Base-by-base conservation (phyloP, 257 asterid genomes). In the Lavandula angustifolia region DNA sequence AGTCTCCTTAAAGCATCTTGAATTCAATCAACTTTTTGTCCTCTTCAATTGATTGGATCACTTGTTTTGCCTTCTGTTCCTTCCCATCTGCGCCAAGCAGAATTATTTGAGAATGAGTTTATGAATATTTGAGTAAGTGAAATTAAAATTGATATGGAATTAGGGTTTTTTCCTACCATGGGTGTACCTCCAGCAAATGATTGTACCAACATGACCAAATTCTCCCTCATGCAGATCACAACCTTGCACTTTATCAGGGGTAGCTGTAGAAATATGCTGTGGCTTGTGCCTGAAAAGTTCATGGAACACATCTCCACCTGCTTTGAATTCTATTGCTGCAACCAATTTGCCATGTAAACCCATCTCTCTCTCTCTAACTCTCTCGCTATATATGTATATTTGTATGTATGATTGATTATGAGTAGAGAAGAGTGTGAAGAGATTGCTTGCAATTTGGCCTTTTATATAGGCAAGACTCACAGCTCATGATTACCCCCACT, bases 251-350 rank as follows among this genome's bases (percentile, higher is more conserved):
- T 4, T 58, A 1, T 9, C 3, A 38, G 64, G 64, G 49, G 6
- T 58, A 3, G 35, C 49, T 4, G 34, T 1, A 35, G 64, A 58
- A 38, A 58, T 7, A 37, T 58, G 9, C 1, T 58, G 32, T 38
- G 64, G 64, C 0, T 58, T 58, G 48, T 58, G 49, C 17, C 6
- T 58, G 35, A 58, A 58, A 1, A 58, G 64, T 10, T 58, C 64
- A 17, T 58, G 64, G 5, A 58, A 58, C 35, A 58, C 64, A 58
- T 58, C 64, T 38, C 64, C 64, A 22, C 64, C 64, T 5, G 64
- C 64, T 59, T 12, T 59, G 38, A 59, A 59, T 7, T 59, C 64
- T 10, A n/a, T 41, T 18, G 64, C 64, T 59, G 64, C 37, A 11
- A 59, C 2, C 51, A 59, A 41, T n/a, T 59, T 59, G 0, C 51